These are phyloP conservation scores for Aspergillus olivimuriae DNA, from an alignment of 495 filamentous ascomycete species.

Conservation along the genomic window DNA sequence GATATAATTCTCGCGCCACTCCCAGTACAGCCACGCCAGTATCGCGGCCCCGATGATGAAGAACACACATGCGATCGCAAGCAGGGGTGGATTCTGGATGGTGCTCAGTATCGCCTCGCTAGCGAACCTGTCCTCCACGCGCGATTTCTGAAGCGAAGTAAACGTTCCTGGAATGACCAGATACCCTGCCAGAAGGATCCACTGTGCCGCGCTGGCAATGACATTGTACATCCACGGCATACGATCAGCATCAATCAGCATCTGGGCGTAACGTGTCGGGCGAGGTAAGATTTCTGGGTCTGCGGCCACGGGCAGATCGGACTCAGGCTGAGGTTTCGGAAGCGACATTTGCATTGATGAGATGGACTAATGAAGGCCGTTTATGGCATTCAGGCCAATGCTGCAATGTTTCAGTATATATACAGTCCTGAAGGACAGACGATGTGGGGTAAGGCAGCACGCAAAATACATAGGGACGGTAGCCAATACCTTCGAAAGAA, in stretches of 20 bases:
- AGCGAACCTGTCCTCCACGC: slow-evolving; percentile 4
- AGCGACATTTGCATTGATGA: too few relatives aligned
- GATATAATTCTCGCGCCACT: slow-evolving; percentile 19
- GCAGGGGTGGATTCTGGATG: slow-evolving; percentile 18
- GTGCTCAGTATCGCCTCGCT: slow-evolving; percentile 12
- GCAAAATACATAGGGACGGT: too few relatives aligned
- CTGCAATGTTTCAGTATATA: too few relatives aligned
- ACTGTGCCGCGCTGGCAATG: slow-evolving; percentile 22
- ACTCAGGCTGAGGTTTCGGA: too few relatives aligned
- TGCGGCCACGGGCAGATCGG: too few relatives aligned
- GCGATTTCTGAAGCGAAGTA: slow-evolving; percentile 22
- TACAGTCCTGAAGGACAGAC: too few relatives aligned
- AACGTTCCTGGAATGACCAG: slow-evolving; percentile 32
- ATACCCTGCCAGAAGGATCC: slow-evolving; percentile 31
- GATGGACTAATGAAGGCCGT: too few relatives aligned
- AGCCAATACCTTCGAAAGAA: too few relatives aligned
- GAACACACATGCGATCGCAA: slow-evolving; percentile 16
- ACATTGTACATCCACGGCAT: slow-evolving; percentile 24
- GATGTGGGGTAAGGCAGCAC: too few relatives aligned
- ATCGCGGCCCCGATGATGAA: slow-evolving; percentile 8
- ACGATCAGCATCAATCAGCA: slow-evolving; percentile 17
- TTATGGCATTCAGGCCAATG: too few relatives aligned
- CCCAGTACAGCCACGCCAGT: slow-evolving; percentile 18
- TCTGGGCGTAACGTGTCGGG: slow-evolving; percentile 23
- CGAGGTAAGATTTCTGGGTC: too few relatives aligned